A percentile compares a stretch with the other conserved stretches of the same genome.
Conservation (phyloP, 1,284 basidiomycete genomes). For the Pseudozyma hubeiensis region DNA sequence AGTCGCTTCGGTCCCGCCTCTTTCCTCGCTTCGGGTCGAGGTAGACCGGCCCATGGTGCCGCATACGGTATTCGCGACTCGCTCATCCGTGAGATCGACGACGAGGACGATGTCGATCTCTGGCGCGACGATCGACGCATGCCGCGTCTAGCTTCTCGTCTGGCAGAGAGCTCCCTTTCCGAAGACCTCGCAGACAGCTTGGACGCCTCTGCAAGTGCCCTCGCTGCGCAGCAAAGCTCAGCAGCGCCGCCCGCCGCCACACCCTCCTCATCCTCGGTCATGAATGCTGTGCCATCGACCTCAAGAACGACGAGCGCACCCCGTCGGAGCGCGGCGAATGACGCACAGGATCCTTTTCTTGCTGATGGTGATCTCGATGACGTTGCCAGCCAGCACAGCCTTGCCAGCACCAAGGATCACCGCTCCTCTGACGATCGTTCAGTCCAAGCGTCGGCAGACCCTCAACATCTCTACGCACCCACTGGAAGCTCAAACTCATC, state of each 20-base stretch:
- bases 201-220: conserved; percentile 22
- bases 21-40: conserved; percentile 25
- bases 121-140: conserved; percentile 51
- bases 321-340: conserved; percentile 7
- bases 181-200: conserved; percentile 39
- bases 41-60: conserved; percentile 12
- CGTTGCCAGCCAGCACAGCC: conserved; percentile 34
- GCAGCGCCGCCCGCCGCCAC: not conserved
- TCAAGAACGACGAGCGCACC: not conserved
- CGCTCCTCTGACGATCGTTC: conserved; percentile 23
- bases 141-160: conserved; percentile 37
- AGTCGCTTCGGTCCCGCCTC: conserved; percentile 50
- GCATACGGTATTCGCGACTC: conserved; percentile 37
- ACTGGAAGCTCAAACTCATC: conserved; percentile 3
- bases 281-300: not conserved
- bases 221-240: not conserved
- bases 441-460: conserved; percentile 4
- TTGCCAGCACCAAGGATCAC: conserved; percentile 31
- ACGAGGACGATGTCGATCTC: conserved; percentile 55
- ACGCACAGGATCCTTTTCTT: conserved; percentile 49
- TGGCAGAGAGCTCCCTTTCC: conserved; percentile 32
- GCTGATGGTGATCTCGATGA: conserved; percentile 52
- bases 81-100: conserved; percentile 55
- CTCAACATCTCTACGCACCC: conserved; percentile 1
- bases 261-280: not conserved